Base-by-base conservation (phyloP, 768 basidiomycete genomes). In the Russula earlei region DNA sequence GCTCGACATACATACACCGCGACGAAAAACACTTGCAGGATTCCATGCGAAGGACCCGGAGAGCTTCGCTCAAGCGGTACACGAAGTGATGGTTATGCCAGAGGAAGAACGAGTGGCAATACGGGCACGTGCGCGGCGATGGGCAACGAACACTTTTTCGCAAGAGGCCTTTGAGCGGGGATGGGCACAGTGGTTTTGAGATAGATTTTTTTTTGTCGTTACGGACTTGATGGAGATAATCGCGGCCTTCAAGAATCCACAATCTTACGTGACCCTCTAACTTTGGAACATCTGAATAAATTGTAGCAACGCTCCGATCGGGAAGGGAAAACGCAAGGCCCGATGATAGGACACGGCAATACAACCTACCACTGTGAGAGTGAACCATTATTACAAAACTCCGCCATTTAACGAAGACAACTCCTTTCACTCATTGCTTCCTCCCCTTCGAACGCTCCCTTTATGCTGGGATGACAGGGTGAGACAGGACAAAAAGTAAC, bases 141-240 rank as follows among this genome's bases (percentile, higher is more conserved):
- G 80, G 75, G 91, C 90, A 11, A 75, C 82, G 29, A 76, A 82
- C 61, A 75, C 76, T 62, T 96, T 97, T 64, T 87, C 85, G 0
- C 80, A 82, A 62, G 78, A 78, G 24, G 82, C 85, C 62, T 96
- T 96, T 64, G 81, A 87, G 68, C 76, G 75, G 54, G 84, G 81
- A 0, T 96, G 87, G 86, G 74, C 66, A 49, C 49, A 44, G 17
- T 69, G 66, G 68, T 37, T 70, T 11, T 56, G 45, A 57, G 12
- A 2, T 33, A 6, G 8, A 11, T 45, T 19, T 33, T 11, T 3
- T 5, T 15, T 8, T 12, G 11, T 43, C 24, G 24, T 12, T 27
- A 19, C 27, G 17, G 36, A 51, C 10, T 19, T n/a, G 44, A 20
- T 12, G 15, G 14, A 14, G 15, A n/a, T 14, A 27, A 29, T 50